phyloP scores from a whole-genome alignment of 495 filamentous ascomycete genomes.

The Lindgomyces ingoldianus region DNA sequence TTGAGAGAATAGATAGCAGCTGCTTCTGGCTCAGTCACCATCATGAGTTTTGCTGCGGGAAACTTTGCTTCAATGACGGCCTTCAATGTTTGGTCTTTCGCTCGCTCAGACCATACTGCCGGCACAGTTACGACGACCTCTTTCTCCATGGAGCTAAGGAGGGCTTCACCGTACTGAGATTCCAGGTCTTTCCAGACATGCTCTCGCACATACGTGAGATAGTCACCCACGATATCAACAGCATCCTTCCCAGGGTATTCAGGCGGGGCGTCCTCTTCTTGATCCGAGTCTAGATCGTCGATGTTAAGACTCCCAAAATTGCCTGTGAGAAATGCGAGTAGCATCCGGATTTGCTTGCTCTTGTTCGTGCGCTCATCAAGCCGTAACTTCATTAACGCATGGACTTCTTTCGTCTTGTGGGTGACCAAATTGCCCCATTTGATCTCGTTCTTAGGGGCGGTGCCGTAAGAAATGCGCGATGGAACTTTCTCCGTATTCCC shows the following conservation, averaged over 20 bases:
- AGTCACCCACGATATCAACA: constrained; percentile 8
- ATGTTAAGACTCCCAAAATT: constrained; percentile 1
- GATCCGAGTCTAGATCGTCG: constrained; percentile 1
- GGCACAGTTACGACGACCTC: constrained; percentile 25
- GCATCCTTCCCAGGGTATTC: constrained; percentile 13
- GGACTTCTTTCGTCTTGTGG: constrained; percentile 7
- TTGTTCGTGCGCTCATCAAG: background rate
- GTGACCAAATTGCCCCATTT: constrained; percentile 8
- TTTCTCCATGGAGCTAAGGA: background rate
- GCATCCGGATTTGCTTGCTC: constrained; percentile 3
- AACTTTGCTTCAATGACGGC: constrained; percentile 7
- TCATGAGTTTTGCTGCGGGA: background rate
- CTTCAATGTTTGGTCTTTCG: constrained; percentile 18
- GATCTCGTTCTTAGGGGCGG: background rate
- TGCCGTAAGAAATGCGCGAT: background rate
- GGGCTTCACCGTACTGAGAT: background rate
- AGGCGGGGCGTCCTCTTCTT: constrained; percentile 5
- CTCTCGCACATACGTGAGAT: background rate
- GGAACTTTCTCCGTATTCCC: background rate
- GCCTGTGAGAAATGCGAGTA: background rate
- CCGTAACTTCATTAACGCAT: constrained; percentile 4
- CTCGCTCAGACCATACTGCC: constrained; percentile 24
- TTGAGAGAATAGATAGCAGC: constrained; percentile 9
- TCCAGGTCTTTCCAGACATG: background rate
- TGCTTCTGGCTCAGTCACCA: background rate